Conservation (phyloP, 805 yeast genomes). For the Jamesozyma hellenica region DNA sequence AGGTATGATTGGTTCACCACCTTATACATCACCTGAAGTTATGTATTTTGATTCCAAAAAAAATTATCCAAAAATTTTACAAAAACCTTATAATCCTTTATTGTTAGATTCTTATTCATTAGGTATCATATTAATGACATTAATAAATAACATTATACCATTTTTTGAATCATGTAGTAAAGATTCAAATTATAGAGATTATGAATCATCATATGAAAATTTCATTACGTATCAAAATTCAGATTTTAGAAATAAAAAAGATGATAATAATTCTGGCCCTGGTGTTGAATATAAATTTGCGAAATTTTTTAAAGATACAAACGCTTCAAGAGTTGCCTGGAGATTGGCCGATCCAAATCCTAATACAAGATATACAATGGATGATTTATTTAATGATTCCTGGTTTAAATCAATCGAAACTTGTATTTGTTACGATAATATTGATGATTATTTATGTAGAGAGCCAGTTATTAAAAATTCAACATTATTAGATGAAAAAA, state of each 20-base stretch:
- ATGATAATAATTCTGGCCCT: constrained; percentile 45
- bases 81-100: constrained; percentile 47
- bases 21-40: constrained; percentile 73
- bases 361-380: constrained; percentile 42
- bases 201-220: constrained; percentile 37
- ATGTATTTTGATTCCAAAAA: constrained; percentile 34
- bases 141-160: constrained; percentile 51
- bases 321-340: constrained; percentile 66
- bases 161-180: constrained; percentile 40
- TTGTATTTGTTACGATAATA: constrained; percentile 32
- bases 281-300: constrained; percentile 68
- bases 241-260: constrained; percentile 34
- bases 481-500: background rate
- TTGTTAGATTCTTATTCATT: constrained; percentile 65
- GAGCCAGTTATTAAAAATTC: constrained; percentile 2
- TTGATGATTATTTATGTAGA: constrained; percentile 3
- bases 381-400: constrained; percentile 47
- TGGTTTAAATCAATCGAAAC: constrained; percentile 53
- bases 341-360: constrained; percentile 58
- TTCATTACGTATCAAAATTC: constrained; percentile 34
- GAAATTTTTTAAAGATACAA: constrained; percentile 44
- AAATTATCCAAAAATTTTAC: constrained; percentile 25
- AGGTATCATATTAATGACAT: constrained; percentile 56
- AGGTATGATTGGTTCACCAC: constrained; percentile 67
- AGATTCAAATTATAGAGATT: constrained; percentile 49